Conservation (phyloP, 441 rosid genomes). For the Euphorbia schlechtendalii region DNA sequence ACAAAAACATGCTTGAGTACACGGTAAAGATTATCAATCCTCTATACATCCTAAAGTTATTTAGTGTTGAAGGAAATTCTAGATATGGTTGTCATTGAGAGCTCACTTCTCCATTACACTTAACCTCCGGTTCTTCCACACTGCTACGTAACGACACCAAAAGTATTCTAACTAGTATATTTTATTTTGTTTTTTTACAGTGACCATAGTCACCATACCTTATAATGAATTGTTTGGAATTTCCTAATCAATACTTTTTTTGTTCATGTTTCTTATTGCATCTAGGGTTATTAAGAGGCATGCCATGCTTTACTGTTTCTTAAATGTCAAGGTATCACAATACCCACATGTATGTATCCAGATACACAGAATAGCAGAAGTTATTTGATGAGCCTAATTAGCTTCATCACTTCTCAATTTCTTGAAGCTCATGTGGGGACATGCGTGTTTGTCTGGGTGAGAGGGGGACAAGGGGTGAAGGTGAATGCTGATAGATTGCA, state of each 20-base stretch:
- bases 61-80: slow-evolving; percentile 7
- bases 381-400: too few species aligned
- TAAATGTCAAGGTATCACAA: too few species aligned
- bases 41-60: slow-evolving; percentile 5
- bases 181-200: not conserved
- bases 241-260: not conserved
- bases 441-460: not conserved
- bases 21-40: slow-evolving; percentile 45
- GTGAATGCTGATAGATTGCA: slow-evolving; percentile 3
- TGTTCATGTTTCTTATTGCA: too few species aligned
- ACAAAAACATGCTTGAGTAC: slow-evolving; percentile 95
- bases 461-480: not conserved
- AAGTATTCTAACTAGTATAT: not conserved
- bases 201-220: not conserved
- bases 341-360: too few species aligned
- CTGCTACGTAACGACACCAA: not conserved
- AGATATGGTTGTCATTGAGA: slow-evolving; percentile 3
- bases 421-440: too few species aligned
- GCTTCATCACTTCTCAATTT: too few species aligned
- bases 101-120: not conserved
- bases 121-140: not conserved
- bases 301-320: too few species aligned
- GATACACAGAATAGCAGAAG: too few species aligned
- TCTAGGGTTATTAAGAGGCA: too few species aligned
- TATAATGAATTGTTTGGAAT: not conserved